These are phyloP conservation scores for Oryza officinalis DNA, from an alignment of 176 grass and related monocot species.

Conservation along the genomic window DNA sequence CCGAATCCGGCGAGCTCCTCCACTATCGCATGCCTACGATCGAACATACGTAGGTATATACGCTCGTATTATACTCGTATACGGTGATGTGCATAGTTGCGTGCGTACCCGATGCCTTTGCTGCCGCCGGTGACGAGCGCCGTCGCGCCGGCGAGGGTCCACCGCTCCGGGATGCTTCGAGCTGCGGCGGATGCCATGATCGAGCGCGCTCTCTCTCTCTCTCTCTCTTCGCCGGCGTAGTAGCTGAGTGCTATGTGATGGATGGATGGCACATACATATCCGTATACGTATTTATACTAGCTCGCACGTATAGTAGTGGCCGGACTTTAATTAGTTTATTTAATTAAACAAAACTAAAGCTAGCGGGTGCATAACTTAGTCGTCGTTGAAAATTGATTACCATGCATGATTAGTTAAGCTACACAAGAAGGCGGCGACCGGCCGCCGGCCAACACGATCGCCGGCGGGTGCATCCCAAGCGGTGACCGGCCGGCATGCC, in stretches of 20 bases:
- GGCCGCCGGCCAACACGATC: conserved; percentile 3
- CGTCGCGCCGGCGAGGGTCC: conserved; percentile 35
- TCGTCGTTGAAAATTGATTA: not conserved
- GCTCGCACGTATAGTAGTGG: not conserved
- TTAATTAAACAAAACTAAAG: not conserved
- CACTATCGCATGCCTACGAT: conserved; percentile 32
- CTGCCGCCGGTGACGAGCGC: conserved; percentile 55
- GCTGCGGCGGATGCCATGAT: not conserved
- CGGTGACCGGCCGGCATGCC: not conserved
- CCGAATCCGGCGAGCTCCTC: conserved; percentile 48
- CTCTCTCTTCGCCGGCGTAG: no score
- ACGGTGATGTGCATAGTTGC: no score
- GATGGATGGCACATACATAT: no score
- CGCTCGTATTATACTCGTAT: no score
- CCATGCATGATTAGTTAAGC: not conserved
- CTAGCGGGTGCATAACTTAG: not conserved
- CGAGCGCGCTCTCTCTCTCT: not conserved
- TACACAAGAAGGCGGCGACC: not conserved
- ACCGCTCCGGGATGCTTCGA: not conserved
- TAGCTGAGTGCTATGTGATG: no score
- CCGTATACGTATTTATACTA: not conserved
- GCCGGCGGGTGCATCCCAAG: not conserved
- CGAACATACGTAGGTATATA: not conserved
- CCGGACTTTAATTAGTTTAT: not conserved
- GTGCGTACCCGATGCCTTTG: conserved; percentile 44